Evolutionary conservation across 495 filamentous ascomycete genomes (phyloP).

Genomic region (Trichoderma reesei): DNA sequence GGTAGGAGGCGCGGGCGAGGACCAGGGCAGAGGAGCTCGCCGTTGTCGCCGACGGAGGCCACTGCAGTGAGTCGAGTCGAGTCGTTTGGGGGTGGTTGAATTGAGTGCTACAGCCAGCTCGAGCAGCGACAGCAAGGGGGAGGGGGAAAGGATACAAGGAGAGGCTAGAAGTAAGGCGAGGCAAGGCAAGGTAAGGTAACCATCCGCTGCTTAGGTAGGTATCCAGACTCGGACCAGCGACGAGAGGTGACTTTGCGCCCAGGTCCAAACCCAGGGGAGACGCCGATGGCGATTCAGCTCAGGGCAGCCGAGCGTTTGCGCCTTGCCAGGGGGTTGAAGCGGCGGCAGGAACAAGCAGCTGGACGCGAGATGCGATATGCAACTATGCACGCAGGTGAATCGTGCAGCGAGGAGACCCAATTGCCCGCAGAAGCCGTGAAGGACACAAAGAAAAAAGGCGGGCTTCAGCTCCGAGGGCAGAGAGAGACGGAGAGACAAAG

Average conservation of each 20-base stretch:
- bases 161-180: too few species aligned
- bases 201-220: too few species aligned
- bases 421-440: conserved; percentile 4
- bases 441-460: neutral
- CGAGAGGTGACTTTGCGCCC: conserved; percentile 6
- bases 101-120: neutral
- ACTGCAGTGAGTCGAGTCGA: neutral
- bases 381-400: neutral
- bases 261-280: neutral
- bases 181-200: too few species aligned
- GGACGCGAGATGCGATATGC: neutral
- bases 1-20: conserved; percentile 2
- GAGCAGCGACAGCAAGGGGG: too few species aligned
- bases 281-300: too few species aligned
- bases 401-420: conserved; percentile 4
- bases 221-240: neutral
- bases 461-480: neutral
- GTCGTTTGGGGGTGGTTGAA: too few species aligned
- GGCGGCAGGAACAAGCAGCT: too few species aligned
- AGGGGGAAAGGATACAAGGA: too few species aligned
- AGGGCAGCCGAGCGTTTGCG: neutral
- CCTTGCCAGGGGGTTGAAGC: neutral
- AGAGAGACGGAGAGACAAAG: neutral
- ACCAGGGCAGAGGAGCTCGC: neutral
- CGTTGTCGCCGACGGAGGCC: neutral